Percentiles rank a stretch among this genome's conserved stretches.
These are phyloP conservation scores for Yarrowia keelungensis DNA, from an alignment of 805 yeast species.

Conservation along the genomic window DNA sequence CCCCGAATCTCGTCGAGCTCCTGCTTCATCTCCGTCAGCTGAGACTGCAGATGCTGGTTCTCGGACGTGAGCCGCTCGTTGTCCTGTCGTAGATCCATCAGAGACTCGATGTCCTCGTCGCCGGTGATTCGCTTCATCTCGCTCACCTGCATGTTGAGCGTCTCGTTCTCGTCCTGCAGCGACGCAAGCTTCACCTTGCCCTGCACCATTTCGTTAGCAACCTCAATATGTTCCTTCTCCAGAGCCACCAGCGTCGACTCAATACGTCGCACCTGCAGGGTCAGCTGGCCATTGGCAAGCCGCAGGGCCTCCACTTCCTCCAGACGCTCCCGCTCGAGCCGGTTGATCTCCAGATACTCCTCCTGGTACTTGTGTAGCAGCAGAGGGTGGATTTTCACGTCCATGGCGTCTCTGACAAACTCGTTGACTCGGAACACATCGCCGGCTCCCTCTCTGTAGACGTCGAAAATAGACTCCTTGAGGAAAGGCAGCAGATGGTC, in stretches of 20 bases:
- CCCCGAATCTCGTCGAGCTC: slow-evolving; percentile 41
- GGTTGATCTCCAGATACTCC: slow-evolving; percentile 78
- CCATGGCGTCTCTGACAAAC: slow-evolving; percentile 80
- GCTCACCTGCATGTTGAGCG: slow-evolving; percentile 52
- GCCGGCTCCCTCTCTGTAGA: slow-evolving; percentile 58
- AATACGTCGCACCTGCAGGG: slow-evolving; percentile 73
- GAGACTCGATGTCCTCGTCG: slow-evolving; percentile 23
- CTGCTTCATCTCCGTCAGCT: slow-evolving; percentile 29
- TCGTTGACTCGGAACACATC: slow-evolving; percentile 68
- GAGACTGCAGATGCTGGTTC: slow-evolving; percentile 29
- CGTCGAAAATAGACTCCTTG: slow-evolving; percentile 78
- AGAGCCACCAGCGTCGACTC: slow-evolving; percentile 73
- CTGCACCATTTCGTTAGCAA: slow-evolving; percentile 86
- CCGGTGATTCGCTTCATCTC: slow-evolving; percentile 44
- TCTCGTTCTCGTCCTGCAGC: slow-evolving; percentile 74
- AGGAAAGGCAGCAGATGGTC: slow-evolving; percentile 78
- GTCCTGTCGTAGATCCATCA: slow-evolving; percentile 6
- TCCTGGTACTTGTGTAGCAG: slow-evolving; percentile 71
- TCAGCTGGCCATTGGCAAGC: slow-evolving; percentile 71
- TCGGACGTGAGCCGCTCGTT: slow-evolving; percentile 32
- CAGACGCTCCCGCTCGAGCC: slow-evolving; percentile 67
- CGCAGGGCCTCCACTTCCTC: slow-evolving; percentile 66
- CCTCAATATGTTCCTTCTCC: slow-evolving; percentile 81
- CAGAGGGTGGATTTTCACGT: slow-evolving; percentile 73
- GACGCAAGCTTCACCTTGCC: slow-evolving; percentile 79